Conservation (phyloP, 2,329 filamentous ascomycete genomes). For the Akanthomyces dipterigenus region DNA sequence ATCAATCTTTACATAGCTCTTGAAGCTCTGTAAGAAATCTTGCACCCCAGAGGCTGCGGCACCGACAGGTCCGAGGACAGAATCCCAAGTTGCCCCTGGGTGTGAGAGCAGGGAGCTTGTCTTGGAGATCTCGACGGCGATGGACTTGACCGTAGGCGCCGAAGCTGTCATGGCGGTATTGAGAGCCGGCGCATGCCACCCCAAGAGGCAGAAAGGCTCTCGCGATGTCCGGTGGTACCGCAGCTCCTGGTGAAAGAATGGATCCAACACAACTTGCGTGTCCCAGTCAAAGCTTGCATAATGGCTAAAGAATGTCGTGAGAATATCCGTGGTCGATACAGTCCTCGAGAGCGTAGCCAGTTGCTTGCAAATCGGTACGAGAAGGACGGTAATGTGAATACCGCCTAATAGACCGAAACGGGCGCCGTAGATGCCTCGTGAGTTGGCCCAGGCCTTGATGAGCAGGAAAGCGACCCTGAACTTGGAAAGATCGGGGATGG, state of each 20-base stretch:
- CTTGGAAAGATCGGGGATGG: slow-evolving; percentile 50
- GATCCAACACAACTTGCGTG: slow-evolving; percentile 48
- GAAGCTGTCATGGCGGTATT: slow-evolving; percentile 54
- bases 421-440: slow-evolving; percentile 56
- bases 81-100: slow-evolving; percentile 34
- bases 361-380: slow-evolving; percentile 54
- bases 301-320: slow-evolving; percentile 55
- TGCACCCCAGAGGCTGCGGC: slow-evolving; percentile 20
- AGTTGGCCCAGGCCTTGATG: slow-evolving; percentile 56
- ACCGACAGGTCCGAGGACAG: slow-evolving; percentile 29
- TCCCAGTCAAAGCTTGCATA: slow-evolving; percentile 57
- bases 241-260: slow-evolving; percentile 47
- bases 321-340: slow-evolving; percentile 42
- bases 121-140: slow-evolving; percentile 44
- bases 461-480: slow-evolving; percentile 54
- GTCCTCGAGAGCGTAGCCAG: slow-evolving; percentile 30
- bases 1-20: slow-evolving; percentile 53
- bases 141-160: slow-evolving; percentile 41
- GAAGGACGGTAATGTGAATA: slow-evolving; percentile 56
- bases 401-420: slow-evolving; percentile 60
- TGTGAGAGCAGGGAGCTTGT: slow-evolving; percentile 35
- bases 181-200: slow-evolving; percentile 53
- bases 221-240: slow-evolving; percentile 47
- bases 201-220: slow-evolving; percentile 57
- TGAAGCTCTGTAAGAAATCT: slow-evolving; percentile 46